These are phyloP conservation scores for Alternaria triticimaculans DNA, from an alignment of 2,329 filamentous ascomycete species.

Conservation along the genomic window DNA sequence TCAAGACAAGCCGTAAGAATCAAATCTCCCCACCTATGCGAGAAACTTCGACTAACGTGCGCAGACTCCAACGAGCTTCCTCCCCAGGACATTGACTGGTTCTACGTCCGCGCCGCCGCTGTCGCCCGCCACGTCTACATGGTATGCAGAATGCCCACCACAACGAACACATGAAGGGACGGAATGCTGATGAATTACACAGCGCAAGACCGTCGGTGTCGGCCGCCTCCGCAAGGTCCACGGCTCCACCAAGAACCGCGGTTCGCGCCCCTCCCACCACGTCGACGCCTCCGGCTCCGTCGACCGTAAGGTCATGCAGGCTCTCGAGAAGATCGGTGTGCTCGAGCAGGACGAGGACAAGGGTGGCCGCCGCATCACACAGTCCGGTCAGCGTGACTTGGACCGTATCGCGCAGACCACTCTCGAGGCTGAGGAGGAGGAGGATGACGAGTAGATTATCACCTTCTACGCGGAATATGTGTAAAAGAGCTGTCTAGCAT, in stretches of 20 bases:
- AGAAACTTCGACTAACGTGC: background rate
- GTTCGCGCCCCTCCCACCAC: slow-evolving; percentile 88
- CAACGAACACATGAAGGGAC: background rate
- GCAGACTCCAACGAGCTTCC: slow-evolving; percentile 90
- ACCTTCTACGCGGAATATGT: background rate
- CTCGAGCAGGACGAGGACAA: slow-evolving; percentile 98
- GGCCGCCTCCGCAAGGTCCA: slow-evolving; percentile 97
- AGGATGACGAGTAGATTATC: slow-evolving; percentile 49
- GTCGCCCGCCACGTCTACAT: slow-evolving; percentile 99
- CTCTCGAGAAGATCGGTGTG: slow-evolving; percentile 99
- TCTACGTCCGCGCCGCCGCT: slow-evolving; percentile 85
- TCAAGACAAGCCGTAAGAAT: slow-evolving; percentile 80
- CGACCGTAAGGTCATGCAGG: slow-evolving; percentile 96
- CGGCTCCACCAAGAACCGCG: slow-evolving; percentile 93
- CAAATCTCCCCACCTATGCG: background rate
- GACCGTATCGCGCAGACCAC: slow-evolving; percentile 70
- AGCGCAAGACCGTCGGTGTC: slow-evolving; percentile 97
- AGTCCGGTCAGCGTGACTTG: slow-evolving; percentile 98
- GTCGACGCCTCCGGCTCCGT: slow-evolving; percentile 93
- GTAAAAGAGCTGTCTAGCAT: slow-evolving; percentile 32
- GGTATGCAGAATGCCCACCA: slow-evolving; percentile 1
- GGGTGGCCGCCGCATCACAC: slow-evolving; percentile 97
- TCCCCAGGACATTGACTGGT: slow-evolving; percentile 98
- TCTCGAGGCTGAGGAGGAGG: slow-evolving; percentile 59
- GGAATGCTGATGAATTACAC: background rate